Evolutionary conservation across 2,329 filamentous ascomycete genomes (phyloP).

Genomic region (Penicillium sp.): DNA sequence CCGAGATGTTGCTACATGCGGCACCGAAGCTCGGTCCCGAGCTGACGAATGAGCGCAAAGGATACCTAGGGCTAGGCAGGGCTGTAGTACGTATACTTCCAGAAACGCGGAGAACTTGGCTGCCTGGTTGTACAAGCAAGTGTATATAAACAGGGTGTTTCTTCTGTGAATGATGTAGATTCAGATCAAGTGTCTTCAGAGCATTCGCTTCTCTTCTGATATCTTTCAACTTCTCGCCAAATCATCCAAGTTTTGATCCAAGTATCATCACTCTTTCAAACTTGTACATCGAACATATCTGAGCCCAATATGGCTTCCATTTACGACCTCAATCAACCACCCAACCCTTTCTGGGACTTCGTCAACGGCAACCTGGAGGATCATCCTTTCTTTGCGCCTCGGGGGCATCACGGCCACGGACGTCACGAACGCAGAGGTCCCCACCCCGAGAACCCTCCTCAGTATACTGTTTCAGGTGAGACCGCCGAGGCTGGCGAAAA

Average conservation of each 20-base stretch:
- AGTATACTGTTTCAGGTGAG: background rate
- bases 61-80: slow-evolving; percentile 14
- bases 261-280: background rate
- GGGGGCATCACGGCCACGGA: slow-evolving; percentile 24
- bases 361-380: slow-evolving; percentile 51
- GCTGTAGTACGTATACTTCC: slow-evolving; percentile 15
- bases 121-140: slow-evolving; percentile 8
- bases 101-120: slow-evolving; percentile 4
- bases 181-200: slow-evolving; percentile 3
- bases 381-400: slow-evolving; percentile 49
- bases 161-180: background rate
- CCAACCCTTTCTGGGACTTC: slow-evolving; percentile 59
- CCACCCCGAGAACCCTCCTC: slow-evolving; percentile 31
- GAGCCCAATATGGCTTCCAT: slow-evolving; percentile 53
- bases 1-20: slow-evolving; percentile 1
- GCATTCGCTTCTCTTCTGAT: slow-evolving; percentile 2
- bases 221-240: background rate
- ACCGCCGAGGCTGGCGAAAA: slow-evolving; percentile 7
- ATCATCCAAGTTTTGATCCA: background rate
- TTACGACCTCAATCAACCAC: slow-evolving; percentile 54
- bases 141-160: slow-evolving; percentile 12
- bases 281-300: background rate
- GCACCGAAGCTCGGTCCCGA: slow-evolving; percentile 3
- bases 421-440: slow-evolving; percentile 24
- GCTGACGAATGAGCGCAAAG: slow-evolving; percentile 2